A percentile compares a stretch with the other conserved stretches of the same genome.
These are phyloP conservation scores for Cutaneotrichosporon sp. DNA, from an alignment of 1,284 basidiomycete species.

Conservation along the genomic window DNA sequence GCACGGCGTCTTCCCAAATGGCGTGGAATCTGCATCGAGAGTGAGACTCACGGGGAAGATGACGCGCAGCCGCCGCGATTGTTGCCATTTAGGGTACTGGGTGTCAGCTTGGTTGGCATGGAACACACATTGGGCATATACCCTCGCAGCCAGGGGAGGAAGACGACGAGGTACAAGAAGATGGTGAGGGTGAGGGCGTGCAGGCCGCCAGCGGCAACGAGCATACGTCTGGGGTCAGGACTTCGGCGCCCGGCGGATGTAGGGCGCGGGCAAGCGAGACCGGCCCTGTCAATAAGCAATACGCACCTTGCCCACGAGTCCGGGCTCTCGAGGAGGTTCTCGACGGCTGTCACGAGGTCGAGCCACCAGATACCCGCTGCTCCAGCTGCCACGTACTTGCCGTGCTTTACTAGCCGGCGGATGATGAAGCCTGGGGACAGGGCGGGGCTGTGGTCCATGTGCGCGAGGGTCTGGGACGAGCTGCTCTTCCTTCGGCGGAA, in stretches of 20 bases:
- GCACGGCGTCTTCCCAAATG: neutral
- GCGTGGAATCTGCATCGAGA: neutral
- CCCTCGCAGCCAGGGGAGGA: conserved; percentile 50
- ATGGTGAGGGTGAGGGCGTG: conserved; percentile 45
- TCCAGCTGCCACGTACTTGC: conserved; percentile 49
- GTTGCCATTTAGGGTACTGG: conserved; percentile 52
- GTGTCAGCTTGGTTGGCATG: conserved; percentile 3
- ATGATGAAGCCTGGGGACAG: conserved; percentile 13
- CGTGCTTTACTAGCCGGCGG: conserved; percentile 40
- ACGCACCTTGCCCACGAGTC: conserved; percentile 32
- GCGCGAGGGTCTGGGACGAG: conserved; percentile 8
- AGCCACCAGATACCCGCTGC: conserved; percentile 45
- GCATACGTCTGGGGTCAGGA: conserved; percentile 20
- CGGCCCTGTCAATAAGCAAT: neutral
- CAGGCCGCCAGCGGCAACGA: conserved; percentile 20
- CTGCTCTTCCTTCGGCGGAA: conserved; percentile 12
- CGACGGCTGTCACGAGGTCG: conserved; percentile 29
- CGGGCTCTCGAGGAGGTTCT: conserved; percentile 24
- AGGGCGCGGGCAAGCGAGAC: neutral
- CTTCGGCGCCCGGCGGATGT: neutral
- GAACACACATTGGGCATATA: conserved; percentile 50
- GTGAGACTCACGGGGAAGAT: conserved; percentile 44
- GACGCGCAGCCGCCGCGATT: conserved; percentile 44
- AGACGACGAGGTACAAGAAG: conserved; percentile 52
- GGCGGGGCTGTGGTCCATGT: conserved; percentile 10